These are phyloP conservation scores for Talaromyces sp. DNA, from an alignment of 2,329 filamentous ascomycete genomes.

Conservation along the genomic window DNA sequence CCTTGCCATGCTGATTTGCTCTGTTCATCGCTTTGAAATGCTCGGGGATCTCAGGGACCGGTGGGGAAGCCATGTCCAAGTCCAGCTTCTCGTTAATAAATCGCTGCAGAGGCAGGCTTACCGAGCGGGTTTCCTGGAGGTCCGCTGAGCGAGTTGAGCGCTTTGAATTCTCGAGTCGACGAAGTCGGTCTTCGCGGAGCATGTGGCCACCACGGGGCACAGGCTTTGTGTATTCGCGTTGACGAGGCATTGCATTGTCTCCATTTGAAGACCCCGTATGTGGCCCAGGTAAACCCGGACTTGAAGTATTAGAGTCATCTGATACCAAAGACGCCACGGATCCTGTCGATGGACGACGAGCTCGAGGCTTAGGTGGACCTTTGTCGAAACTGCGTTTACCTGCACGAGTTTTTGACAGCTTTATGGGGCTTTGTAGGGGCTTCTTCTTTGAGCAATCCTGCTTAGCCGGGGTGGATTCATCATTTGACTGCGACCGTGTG, in stretches of 20 bases:
- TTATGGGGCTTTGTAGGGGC: constrained; percentile 38
- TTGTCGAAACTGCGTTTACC: constrained; percentile 25
- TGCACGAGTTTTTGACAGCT: constrained; percentile 31
- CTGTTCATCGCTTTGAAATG: constrained; percentile 11
- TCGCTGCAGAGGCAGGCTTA: constrained; percentile 42
- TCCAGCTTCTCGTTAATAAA: constrained; percentile 44
- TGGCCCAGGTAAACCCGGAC: constrained; percentile 30
- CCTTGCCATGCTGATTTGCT: constrained; percentile 20
- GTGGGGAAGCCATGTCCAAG: constrained; percentile 27
- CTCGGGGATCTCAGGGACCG: constrained; percentile 13
- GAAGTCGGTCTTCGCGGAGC: constrained; percentile 35
- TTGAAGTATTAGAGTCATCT: constrained; percentile 35
- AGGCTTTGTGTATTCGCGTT: constrained; percentile 19
- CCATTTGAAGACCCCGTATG: constrained; percentile 32
- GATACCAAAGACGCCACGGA: constrained; percentile 35
- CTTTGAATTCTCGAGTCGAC: constrained; percentile 31
- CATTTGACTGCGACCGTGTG: neutral
- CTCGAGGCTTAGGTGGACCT: constrained; percentile 16
- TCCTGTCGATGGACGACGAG: constrained; percentile 32
- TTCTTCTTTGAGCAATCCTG: constrained; percentile 20
- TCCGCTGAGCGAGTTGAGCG: constrained; percentile 19
- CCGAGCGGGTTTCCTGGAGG: constrained; percentile 34
- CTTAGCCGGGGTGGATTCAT: constrained; percentile 10
- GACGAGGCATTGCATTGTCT: constrained; percentile 27
- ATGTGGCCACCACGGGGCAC: constrained; percentile 29